A percentile compares a stretch with the other conserved stretches of the same genome.
Conservation (phyloP, 768 basidiomycete genomes). For the Tricholoma flavovirens region DNA sequence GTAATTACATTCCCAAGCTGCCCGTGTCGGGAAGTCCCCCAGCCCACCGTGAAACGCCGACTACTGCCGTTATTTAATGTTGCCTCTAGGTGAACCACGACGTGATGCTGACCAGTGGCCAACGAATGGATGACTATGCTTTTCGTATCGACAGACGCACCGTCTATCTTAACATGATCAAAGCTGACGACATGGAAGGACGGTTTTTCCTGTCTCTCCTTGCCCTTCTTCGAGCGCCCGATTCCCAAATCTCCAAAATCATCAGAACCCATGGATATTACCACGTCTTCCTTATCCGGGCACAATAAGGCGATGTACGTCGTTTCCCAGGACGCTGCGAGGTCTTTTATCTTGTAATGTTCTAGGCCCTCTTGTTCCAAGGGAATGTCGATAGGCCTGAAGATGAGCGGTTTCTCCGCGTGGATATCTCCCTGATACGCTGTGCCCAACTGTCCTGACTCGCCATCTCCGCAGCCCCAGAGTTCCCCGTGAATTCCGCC, state of each 20-base stretch:
- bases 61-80: slow-evolving; percentile 16
- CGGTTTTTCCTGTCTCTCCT: slow-evolving; percentile 9
- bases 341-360: slow-evolving; percentile 39
- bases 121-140: slow-evolving; percentile 36
- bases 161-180: slow-evolving; percentile 29
- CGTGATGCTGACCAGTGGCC: slow-evolving; percentile 67
- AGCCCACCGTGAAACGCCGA: slow-evolving; percentile 49
- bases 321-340: slow-evolving; percentile 82
- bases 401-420: slow-evolving; percentile 25
- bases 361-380: slow-evolving; percentile 28
- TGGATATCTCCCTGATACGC: slow-evolving; percentile 19
- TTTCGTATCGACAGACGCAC: slow-evolving; percentile 16
- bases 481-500: slow-evolving; percentile 31
- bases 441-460: slow-evolving; percentile 66
- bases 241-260: slow-evolving; percentile 80
- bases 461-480: slow-evolving; percentile 74
- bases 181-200: slow-evolving; percentile 40
- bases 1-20: slow-evolving; percentile 54
- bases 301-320: slow-evolving; percentile 61
- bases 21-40: slow-evolving; percentile 83
- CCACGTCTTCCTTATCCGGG: slow-evolving; percentile 36
- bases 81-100: slow-evolving; percentile 41
- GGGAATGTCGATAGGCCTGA: slow-evolving; percentile 42
- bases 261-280: slow-evolving; percentile 79
- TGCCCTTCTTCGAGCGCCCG: slow-evolving; percentile 24